A percentile compares a stretch with the other conserved stretches of the same genome.
These are phyloP conservation scores for Pterothamnion heteromorphum DNA, from an alignment of 31 red algal species.

Conservation along the genomic window DNA sequence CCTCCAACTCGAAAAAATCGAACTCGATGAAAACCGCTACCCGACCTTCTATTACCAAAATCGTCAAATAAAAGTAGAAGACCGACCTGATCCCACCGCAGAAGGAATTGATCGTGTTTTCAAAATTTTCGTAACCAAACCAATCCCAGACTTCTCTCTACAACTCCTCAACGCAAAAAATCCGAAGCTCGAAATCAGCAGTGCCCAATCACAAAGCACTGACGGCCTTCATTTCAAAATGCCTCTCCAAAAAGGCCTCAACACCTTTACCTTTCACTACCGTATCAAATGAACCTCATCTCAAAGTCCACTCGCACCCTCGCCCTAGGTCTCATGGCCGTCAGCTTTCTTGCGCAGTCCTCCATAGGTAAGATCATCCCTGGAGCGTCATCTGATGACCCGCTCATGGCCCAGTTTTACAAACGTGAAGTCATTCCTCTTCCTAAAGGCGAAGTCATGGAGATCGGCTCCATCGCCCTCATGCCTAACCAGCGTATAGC, in stretches of 20 bases:
- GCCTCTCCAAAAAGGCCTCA: background rate
- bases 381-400: background rate
- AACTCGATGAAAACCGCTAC: background rate
- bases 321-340: background rate
- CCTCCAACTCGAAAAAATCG: background rate
- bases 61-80: background rate
- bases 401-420: background rate
- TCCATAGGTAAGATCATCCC: background rate
- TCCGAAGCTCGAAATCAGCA: background rate
- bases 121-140: background rate
- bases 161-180: background rate
- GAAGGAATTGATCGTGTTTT: background rate
- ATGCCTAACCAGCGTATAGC: conserved; percentile 22
- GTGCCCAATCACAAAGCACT: no score
- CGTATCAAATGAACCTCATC: background rate
- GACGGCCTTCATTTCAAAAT: background rate
- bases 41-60: background rate
- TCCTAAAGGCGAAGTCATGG: conserved; percentile 20
- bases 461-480: conserved; percentile 35
- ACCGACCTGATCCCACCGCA: background rate
- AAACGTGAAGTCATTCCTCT: background rate
- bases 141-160: background rate
- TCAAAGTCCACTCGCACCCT: background rate
- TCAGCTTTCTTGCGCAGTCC: background rate
- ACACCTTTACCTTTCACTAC: background rate